These are phyloP conservation scores for Colletotrichum plurivorum DNA, from an alignment of 2,329 filamentous ascomycete genomes.

Conservation along the genomic window DNA sequence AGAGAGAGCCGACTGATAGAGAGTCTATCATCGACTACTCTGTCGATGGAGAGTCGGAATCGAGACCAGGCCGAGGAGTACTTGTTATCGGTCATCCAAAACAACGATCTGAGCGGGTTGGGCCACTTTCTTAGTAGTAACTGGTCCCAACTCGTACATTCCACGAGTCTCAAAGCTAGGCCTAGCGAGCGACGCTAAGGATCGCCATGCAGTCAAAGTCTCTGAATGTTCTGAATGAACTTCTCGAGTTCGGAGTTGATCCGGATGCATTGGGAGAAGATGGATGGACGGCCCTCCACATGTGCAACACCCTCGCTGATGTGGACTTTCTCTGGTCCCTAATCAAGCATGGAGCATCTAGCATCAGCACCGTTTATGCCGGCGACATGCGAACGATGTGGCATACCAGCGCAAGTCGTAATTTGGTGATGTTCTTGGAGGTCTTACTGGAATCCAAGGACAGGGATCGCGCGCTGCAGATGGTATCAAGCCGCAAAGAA, in stretches of 20 bases:
- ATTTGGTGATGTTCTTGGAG: not conserved
- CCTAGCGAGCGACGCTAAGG: not conserved
- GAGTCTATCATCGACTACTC: too few species aligned
- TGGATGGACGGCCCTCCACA: not conserved
- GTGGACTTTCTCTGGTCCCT: not conserved
- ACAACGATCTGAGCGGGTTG: not conserved
- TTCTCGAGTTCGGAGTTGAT: not conserved
- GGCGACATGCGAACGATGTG: not conserved
- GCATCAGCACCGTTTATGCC: accelerated
- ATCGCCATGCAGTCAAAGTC: not conserved
- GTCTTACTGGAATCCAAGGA: not conserved
- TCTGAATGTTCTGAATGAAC: not conserved
- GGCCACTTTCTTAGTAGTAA: not conserved
- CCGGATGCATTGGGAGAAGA: not conserved
- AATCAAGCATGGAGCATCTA: not conserved
- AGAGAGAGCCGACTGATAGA: too few species aligned
- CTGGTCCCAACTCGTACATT: not conserved
- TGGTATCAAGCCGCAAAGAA: not conserved
- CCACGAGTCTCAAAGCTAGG: not conserved
- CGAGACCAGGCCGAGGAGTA: not conserved
- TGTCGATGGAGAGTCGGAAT: too few species aligned
- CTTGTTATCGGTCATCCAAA: not conserved
- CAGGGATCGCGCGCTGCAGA: not conserved
- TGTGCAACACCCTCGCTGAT: not conserved
- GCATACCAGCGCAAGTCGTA: not conserved